These are phyloP conservation scores for Populus nigra DNA, from an alignment of 345 rosid species.

Conservation along the genomic window DNA sequence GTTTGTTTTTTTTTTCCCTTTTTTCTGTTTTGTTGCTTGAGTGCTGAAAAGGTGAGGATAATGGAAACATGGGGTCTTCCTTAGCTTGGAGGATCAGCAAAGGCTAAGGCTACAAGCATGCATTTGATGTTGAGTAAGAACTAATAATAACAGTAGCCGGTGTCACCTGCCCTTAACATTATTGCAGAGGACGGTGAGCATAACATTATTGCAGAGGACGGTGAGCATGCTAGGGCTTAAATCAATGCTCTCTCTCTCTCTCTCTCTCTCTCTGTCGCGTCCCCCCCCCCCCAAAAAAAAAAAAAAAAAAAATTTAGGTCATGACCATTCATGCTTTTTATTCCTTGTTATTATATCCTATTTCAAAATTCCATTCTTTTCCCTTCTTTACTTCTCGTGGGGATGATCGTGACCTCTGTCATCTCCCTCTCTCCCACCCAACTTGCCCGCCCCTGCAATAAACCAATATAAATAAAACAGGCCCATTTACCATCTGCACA, in stretches of 20 bases:
- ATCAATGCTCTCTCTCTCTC: conserved; percentile 14
- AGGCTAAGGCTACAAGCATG: conserved; percentile 2
- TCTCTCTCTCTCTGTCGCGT: too few species aligned
- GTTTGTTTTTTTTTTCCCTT: background rate
- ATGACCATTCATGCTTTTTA: conserved; percentile 11
- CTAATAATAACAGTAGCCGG: conserved; percentile 22
- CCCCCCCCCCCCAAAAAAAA: too few species aligned
- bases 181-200: conserved; percentile 21
- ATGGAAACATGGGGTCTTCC: conserved; percentile 10
- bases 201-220: conserved; percentile 18
- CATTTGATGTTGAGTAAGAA: conserved; percentile 11
- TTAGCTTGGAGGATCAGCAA: conserved; percentile 47
- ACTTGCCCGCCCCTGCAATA: background rate
- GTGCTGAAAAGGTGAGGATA: background rate
- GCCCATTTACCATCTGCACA: background rate
- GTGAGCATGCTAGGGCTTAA: conserved; percentile 27
- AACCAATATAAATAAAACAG: background rate
- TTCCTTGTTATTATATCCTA: background rate
- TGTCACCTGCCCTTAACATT: background rate
- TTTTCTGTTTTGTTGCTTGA: background rate
- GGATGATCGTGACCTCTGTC: too few species aligned
- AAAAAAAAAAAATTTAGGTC: too few species aligned
- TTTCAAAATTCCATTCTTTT: too few species aligned
- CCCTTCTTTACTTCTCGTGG: too few species aligned
- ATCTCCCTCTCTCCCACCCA: background rate